These are phyloP conservation scores for Ophiosphaerella herpotricha DNA, from an alignment of 2,329 filamentous ascomycete genomes.

Conservation along the genomic window DNA sequence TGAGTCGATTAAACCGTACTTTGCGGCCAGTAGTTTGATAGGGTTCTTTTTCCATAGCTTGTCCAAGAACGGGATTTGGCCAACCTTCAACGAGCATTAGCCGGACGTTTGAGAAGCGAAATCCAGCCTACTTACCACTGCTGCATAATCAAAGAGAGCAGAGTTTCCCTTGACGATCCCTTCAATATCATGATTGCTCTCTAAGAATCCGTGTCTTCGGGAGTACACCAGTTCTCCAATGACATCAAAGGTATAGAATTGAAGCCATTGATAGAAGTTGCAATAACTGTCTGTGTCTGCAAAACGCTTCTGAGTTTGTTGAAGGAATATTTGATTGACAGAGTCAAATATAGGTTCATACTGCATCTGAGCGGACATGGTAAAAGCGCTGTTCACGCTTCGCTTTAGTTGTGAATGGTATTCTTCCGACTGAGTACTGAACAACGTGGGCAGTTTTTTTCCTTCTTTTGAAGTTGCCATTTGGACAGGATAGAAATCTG, in stretches of 20 bases:
- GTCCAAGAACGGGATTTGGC: slow-evolving; percentile 5
- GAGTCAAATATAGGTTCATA: slow-evolving; percentile 23
- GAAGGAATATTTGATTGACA: slow-evolving; percentile 1
- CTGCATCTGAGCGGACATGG: slow-evolving; percentile 43
- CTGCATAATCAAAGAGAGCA: background rate
- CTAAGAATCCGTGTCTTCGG: slow-evolving; percentile 3
- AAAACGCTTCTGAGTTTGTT: background rate
- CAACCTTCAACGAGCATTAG: slow-evolving; percentile 3
- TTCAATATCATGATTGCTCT: slow-evolving; percentile 2
- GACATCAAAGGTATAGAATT: slow-evolving; percentile 7
- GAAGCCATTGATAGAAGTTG: slow-evolving; percentile 3
- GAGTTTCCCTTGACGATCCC: background rate
- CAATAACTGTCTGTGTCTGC: background rate
- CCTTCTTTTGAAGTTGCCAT: slow-evolving; percentile 23
- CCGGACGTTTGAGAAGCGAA: background rate
- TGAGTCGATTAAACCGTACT: background rate
- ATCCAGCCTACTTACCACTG: background rate
- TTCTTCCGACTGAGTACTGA: slow-evolving; percentile 43
- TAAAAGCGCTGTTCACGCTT: slow-evolving; percentile 45
- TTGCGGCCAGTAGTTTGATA: background rate
- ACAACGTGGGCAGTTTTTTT: slow-evolving; percentile 19
- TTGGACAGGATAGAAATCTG: slow-evolving; percentile 16
- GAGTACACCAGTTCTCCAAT: slow-evolving; percentile 5
- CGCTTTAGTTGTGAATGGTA: slow-evolving; percentile 15
- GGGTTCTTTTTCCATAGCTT: slow-evolving; percentile 7